These are phyloP conservation scores for Plasmodiophora brassicae DNA, from an alignment of 208 protist genomes.

Conservation along the genomic window DNA sequence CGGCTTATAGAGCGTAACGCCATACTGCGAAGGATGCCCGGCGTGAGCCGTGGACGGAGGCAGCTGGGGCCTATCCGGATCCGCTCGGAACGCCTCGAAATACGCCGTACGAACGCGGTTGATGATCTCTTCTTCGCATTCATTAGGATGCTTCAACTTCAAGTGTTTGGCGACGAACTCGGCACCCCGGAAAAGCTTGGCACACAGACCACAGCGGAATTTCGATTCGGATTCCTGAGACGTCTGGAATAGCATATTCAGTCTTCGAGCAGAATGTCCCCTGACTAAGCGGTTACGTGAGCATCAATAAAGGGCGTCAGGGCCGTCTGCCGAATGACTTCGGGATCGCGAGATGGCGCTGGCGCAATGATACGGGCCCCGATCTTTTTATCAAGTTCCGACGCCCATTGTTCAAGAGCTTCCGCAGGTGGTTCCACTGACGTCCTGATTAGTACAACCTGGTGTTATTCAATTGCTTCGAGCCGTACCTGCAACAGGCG, in stretches of 20 bases:
- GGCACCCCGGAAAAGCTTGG: slow-evolving; percentile 13
- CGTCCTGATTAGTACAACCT: too few relatives aligned
- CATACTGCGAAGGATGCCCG: neutral
- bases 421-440: too few relatives aligned
- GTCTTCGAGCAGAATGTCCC: neutral
- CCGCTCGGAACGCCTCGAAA: neutral
- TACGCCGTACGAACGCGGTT: neutral
- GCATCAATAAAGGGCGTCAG: slow-evolving; percentile 1
- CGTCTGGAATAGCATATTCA: neutral
- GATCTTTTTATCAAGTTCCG: neutral
- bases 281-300: neutral
- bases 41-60: neutral
- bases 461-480: too few relatives aligned
- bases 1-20: too few relatives aligned
- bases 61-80: neutral
- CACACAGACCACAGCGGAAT: slow-evolving; percentile 2
- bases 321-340: neutral
- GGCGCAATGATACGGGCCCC: neutral
- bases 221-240: neutral
- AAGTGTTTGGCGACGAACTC: slow-evolving; percentile 11
- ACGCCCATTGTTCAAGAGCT: neutral
- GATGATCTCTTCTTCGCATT: neutral
- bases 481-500: too few relatives aligned
- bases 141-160: slow-evolving; percentile 6
- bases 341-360: neutral